These are phyloP conservation scores for Cicer arietinum DNA, from an alignment of 306 rosid species.

Conservation along the genomic window DNA sequence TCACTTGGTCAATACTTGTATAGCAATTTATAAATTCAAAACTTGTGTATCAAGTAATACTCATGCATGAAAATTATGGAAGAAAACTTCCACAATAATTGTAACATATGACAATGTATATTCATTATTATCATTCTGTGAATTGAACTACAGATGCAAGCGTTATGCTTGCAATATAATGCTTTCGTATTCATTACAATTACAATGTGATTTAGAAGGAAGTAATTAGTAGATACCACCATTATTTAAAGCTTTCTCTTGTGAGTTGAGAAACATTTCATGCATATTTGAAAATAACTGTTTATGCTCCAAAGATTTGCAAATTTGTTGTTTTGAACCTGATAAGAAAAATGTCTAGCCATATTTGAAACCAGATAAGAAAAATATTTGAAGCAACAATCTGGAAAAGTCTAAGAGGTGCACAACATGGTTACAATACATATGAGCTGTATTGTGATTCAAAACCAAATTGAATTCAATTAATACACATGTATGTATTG, in stretches of 20 bases:
- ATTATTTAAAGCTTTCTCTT: not conserved
- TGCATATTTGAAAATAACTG: not conserved
- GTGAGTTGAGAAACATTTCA: not conserved
- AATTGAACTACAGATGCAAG: not conserved
- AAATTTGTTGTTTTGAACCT: not conserved
- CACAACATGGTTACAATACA: too few relatives aligned
- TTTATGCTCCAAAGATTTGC: conserved; percentile 6
- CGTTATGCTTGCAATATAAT: not conserved
- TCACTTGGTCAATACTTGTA: conserved; percentile 39
- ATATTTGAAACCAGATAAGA: not conserved
- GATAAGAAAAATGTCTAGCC: not conserved
- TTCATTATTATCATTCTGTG: not conserved
- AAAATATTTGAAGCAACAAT: too few relatives aligned
- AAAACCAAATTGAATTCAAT: too few relatives aligned
- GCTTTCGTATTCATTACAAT: not conserved
- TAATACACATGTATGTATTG: too few relatives aligned
- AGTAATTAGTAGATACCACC: not conserved
- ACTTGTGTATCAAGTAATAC: conserved; percentile 26
- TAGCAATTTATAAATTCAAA: conserved; percentile 36
- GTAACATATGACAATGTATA: not conserved
- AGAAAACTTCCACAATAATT: conserved; percentile 9
- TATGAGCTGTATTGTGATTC: too few relatives aligned
- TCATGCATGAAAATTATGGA: conserved; percentile 11
- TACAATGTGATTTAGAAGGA: not conserved
- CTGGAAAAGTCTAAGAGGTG: too few relatives aligned